Conservation (phyloP, 1,139 yeast species). For the Yamadazyma dushanensis region DNA sequence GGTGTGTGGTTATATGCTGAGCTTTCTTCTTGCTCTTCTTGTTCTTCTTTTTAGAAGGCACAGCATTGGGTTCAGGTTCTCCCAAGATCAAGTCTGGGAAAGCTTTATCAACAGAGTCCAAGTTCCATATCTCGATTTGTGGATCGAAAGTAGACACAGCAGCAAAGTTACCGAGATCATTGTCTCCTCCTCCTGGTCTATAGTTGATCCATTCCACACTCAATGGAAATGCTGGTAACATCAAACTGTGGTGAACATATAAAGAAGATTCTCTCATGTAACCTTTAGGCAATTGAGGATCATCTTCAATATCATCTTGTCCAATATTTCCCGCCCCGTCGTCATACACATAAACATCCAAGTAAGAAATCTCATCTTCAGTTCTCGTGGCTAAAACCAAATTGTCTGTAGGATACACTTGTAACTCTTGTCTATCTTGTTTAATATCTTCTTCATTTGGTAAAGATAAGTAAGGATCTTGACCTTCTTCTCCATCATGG, state of each 20-base stretch:
- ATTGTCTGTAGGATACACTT: slow-evolving; percentile 87
- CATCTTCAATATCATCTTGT: slow-evolving; percentile 60
- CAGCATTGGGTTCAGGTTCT: slow-evolving; percentile 58
- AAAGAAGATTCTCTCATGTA: slow-evolving; percentile 69
- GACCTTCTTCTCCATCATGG: slow-evolving; percentile 56
- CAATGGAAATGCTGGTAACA: slow-evolving; percentile 96
- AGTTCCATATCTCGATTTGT: slow-evolving; percentile 94
- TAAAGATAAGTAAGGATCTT: slow-evolving; percentile 74
- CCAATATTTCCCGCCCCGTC: slow-evolving; percentile 88
- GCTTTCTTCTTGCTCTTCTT: slow-evolving; percentile 51
- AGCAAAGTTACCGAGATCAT: slow-evolving; percentile 79
- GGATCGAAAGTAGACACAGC: slow-evolving; percentile 98
- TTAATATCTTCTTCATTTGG: slow-evolving; percentile 64
- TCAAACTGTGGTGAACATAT: slow-evolving; percentile 93
- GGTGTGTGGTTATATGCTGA: slow-evolving; percentile 70
- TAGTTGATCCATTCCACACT: slow-evolving; percentile 95
- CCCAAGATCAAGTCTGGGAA: slow-evolving; percentile 95
- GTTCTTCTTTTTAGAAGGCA: slow-evolving; percentile 40
- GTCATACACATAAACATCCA: slow-evolving; percentile 93
- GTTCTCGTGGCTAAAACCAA: slow-evolving; percentile 90
- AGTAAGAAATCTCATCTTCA: slow-evolving; percentile 89
- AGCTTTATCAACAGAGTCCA: slow-evolving; percentile 89
- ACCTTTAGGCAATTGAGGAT: slow-evolving; percentile 66
- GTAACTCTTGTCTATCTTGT: slow-evolving; percentile 80
- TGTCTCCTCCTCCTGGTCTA: slow-evolving; percentile 45